Evolutionary conservation across 2,329 filamentous ascomycete species (phyloP).

Genomic region (Sarocladiaceae sp.): DNA sequence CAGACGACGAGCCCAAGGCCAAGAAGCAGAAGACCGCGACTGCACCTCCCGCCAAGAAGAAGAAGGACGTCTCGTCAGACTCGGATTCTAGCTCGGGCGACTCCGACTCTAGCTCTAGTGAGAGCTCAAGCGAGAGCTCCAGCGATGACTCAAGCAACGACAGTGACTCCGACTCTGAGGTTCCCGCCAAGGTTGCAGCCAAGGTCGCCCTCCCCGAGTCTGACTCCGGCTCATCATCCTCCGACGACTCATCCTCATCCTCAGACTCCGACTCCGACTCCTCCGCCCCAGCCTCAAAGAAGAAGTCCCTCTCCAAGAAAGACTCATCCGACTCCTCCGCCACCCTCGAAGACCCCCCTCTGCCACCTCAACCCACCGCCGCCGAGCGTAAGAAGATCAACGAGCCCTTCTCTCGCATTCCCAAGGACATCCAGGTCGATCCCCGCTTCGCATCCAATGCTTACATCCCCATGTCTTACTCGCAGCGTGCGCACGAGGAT

Average conservation of each 20-base stretch:
- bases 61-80: constrained; percentile 13
- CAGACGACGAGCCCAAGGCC: constrained; percentile 36
- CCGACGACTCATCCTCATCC: constrained; percentile 24
- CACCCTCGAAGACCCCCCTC: constrained; percentile 39
- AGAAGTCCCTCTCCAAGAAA: constrained; percentile 12
- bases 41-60: constrained; percentile 11
- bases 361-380: constrained; percentile 47
- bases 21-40: constrained; percentile 48
- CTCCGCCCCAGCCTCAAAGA: constrained; percentile 4
- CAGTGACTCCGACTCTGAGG: constrained; percentile 27
- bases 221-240: constrained; percentile 25
- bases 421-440: constrained; percentile 64
- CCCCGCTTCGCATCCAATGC: constrained; percentile 70
- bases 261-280: constrained; percentile 17
- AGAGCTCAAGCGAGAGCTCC: constrained; percentile 18
- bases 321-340: constrained; percentile 23
- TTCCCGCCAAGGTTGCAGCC: constrained; percentile 14
- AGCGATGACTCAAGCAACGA: constrained; percentile 23
- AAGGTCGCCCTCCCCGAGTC: constrained; percentile 32
- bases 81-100: constrained; percentile 25
- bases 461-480: constrained; percentile 83
- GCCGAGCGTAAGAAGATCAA: constrained; percentile 52
- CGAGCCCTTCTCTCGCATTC: constrained; percentile 74
- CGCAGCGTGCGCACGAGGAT: constrained; percentile 81
- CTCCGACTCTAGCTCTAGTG: constrained; percentile 24